Percentiles rank a stretch among this genome's conserved stretches.
Evolutionary conservation across 371 early-diverging fungal genomes (phyloP).

Genomic region (Mucor lusitanicus): DNA sequence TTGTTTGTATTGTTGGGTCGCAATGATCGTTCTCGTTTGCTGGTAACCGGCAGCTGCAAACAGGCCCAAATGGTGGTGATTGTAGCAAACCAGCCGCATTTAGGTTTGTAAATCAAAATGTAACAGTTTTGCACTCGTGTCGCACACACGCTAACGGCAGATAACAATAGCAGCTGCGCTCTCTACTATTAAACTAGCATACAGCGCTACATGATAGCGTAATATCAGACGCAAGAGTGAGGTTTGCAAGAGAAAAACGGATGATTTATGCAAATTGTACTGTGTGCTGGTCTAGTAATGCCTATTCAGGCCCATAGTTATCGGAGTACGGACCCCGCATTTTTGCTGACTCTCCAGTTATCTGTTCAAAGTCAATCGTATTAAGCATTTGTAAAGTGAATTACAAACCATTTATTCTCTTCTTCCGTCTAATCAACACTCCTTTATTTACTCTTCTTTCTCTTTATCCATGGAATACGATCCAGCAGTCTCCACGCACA

Average conservation of each 20-base stretch:
- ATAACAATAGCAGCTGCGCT: background rate
- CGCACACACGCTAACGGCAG: background rate
- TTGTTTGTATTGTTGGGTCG: background rate
- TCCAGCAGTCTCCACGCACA: conserved; percentile 15
- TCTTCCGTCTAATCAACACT: background rate
- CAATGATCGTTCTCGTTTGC: background rate
- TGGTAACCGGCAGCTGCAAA: background rate
- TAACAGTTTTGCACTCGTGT: background rate
- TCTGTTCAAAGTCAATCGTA: background rate
- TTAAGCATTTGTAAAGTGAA: conserved; percentile 21
- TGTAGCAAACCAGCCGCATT: background rate
- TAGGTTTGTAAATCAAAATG: background rate
- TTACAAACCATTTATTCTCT: conserved; percentile 6
- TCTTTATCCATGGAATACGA: conserved; percentile 22
- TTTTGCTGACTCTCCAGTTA: conserved; percentile 8
- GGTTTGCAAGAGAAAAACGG: background rate
- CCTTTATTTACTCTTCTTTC: conserved; percentile 5
- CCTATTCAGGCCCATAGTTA: background rate
- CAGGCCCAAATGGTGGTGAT: background rate
- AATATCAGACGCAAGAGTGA: background rate
- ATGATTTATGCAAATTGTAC: background rate
- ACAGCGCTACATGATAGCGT: background rate
- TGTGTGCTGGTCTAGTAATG: background rate
- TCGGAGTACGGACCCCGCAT: conserved; percentile 12
- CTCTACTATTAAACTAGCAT: background rate